Evolutionary conservation across 176 grass and related monocot genomes (phyloP), one percentile per base, ranked within the genome.

Genomic region (Oryza nivara): DNA sequence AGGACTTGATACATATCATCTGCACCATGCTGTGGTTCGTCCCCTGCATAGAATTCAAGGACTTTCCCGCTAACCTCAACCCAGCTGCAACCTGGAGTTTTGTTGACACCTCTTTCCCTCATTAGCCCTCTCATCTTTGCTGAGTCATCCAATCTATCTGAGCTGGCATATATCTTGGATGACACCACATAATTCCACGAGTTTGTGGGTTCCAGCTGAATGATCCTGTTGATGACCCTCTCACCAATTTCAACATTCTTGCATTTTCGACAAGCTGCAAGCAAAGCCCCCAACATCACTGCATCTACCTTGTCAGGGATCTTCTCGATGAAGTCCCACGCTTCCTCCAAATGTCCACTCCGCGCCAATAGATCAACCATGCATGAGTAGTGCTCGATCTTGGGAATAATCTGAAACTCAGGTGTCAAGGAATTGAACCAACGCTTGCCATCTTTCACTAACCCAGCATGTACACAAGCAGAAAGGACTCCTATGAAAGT

Each of bases 61-160:
- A 98, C 88, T 83, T 88, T 73, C 11, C 93, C 86, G 43, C 76
- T 70, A 90, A 90, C 66, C 56, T 95, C 92, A 74, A 95, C 75
- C 95, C 92, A 98, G 75, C 92, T 98, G 80, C 95, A 95, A 10
- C 91, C 95, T 5, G 95, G 92, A 68, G 87, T 95, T 78, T 98
- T 98, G 77, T 36, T 89, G 4, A 98, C 73, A 32, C 91, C 91
- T 58, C 92, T 95, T 73, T 98, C 80, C 74, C 89, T 93, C 92
- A 95, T 98, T 81, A 98, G 52, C 28, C 82, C 87, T 61, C 83
- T 90, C 84, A 98, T 98, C 86, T 79, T 86, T 16, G 95, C 92
- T 20, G 91, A 95, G 40, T 98, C 95, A 49, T 98, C 82, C 45
- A 88, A 86, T 77, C 82, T 92, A 56, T 95, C 87, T 4, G 80